Conservation (phyloP, 2,329 filamentous ascomycete genomes). For the Trichoderma atroviride region DNA sequence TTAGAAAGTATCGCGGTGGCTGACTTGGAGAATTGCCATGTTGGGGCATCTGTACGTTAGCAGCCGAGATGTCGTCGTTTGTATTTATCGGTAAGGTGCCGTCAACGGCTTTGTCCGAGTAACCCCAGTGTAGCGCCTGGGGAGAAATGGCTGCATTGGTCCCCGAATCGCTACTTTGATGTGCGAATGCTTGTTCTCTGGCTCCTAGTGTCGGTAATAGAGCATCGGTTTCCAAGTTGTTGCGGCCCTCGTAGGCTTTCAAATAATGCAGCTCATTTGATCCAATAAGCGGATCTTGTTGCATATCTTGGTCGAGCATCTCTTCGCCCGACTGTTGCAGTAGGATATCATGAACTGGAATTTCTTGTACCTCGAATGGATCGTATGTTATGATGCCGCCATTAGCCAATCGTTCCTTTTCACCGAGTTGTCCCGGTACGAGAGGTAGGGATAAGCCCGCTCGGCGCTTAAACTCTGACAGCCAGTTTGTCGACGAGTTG, state of each 20-base stretch:
- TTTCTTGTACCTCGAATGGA: background rate
- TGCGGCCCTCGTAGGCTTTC: background rate
- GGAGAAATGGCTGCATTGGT: background rate
- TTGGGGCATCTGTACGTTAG: background rate
- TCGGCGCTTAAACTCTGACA: slow-evolving; percentile 9
- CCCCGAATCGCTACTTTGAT: background rate
- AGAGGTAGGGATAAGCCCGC: background rate
- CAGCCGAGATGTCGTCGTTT: background rate
- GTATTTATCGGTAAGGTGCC: background rate
- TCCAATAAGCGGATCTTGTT: background rate
- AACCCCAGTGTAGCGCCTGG: slow-evolving; percentile 1
- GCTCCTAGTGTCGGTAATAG: background rate
- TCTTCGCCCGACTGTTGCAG: background rate
- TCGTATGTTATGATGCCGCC: background rate
- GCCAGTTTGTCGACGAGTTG: slow-evolving; percentile 8
- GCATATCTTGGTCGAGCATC: background rate
- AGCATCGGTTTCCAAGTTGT: background rate
- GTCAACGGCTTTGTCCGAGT: background rate
- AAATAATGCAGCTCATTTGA: background rate
- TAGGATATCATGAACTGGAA: background rate
- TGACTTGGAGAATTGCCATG: background rate
- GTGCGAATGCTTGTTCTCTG: background rate
- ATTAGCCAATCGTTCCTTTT: background rate
- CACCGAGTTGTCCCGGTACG: background rate
- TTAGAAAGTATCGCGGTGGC: slow-evolving; percentile 13